These are phyloP conservation scores for Cladosporium sp. DNA, from an alignment of 2,329 filamentous ascomycete genomes.

Conservation along the genomic window DNA sequence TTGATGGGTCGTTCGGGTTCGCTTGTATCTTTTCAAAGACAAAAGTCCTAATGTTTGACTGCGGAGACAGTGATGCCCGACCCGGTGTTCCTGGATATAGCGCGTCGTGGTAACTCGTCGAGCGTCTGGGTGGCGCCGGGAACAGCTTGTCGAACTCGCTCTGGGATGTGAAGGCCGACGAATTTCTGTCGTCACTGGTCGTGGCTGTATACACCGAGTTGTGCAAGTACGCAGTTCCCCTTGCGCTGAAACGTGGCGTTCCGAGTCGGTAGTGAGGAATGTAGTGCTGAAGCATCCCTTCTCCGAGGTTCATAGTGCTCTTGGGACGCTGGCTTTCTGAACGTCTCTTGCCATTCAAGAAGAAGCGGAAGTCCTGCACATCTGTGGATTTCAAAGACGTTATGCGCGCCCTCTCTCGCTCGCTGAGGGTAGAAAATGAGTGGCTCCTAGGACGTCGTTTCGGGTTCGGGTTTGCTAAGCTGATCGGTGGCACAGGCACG, in stretches of 20 bases:
- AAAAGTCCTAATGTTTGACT: constrained; percentile 16
- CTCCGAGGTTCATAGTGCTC: constrained; percentile 33
- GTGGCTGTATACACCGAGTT: constrained; percentile 75
- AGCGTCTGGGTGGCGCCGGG: constrained; percentile 42
- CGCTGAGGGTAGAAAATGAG: constrained; percentile 74
- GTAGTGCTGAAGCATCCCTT: constrained; percentile 33
- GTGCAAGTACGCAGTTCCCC: constrained; percentile 74
- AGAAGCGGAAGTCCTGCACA: constrained; percentile 31
- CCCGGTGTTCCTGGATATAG: neutral
- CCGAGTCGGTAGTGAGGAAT: constrained; percentile 86
- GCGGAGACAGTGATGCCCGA: constrained; percentile 2
- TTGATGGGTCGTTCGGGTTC: constrained; percentile 76
- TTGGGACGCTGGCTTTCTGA: constrained; percentile 28
- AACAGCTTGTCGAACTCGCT: constrained; percentile 45
- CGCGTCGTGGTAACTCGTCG: neutral
- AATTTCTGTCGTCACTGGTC: constrained; percentile 67
- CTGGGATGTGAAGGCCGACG: constrained; percentile 58
- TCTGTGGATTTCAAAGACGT: constrained; percentile 32
- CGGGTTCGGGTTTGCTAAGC: constrained; percentile 28
- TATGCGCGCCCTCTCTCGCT: constrained; percentile 57
- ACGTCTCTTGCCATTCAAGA: constrained; percentile 30
- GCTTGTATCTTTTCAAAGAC: constrained; percentile 83
- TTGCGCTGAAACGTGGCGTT: constrained; percentile 74
- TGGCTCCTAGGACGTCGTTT: constrained; percentile 57
- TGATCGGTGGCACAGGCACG: constrained; percentile 29